Evolutionary conservation across 2,329 filamentous ascomycete genomes (phyloP).

Genomic region (Hortaea werneckii): DNA sequence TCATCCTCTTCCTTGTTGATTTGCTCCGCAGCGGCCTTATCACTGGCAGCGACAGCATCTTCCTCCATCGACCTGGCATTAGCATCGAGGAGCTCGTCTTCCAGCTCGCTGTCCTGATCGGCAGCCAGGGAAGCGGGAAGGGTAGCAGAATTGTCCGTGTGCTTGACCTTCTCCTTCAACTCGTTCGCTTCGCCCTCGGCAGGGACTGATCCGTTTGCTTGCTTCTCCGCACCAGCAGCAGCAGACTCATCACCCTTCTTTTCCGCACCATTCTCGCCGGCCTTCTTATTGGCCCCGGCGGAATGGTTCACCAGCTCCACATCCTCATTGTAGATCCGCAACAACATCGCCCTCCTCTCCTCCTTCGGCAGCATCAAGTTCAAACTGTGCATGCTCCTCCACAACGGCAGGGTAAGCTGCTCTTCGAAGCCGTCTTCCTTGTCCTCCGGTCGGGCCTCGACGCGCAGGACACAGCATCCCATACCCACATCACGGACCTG

Average conservation of each 20-base stretch:
- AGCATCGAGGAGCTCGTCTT: constrained; percentile 10
- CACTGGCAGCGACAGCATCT: constrained; percentile 31
- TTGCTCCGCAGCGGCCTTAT: constrained; percentile 29
- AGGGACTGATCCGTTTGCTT: constrained; percentile 8
- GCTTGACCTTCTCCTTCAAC: constrained; percentile 5
- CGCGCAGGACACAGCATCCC: constrained; percentile 82
- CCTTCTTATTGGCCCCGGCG: constrained; percentile 12
- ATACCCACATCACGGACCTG: constrained; percentile 68
- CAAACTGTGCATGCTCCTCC: constrained; percentile 83
- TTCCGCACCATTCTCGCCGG: not conserved
- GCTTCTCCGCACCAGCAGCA: constrained; percentile 7
- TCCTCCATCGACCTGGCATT: constrained; percentile 22
- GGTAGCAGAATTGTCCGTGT: constrained; percentile 9
- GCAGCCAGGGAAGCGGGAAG: constrained; percentile 2
- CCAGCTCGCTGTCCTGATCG: constrained; percentile 4
- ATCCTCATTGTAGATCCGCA: constrained; percentile 83
- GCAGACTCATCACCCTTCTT: not conserved
- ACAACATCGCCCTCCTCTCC: constrained; percentile 79
- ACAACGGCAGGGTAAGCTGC: constrained; percentile 79
- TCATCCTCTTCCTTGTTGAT: constrained; percentile 30
- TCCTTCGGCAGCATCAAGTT: constrained; percentile 99
- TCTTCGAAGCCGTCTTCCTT: constrained; percentile 48
- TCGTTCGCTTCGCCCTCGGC: constrained; percentile 12
- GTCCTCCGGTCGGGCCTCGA: constrained; percentile 35
- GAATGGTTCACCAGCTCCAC: constrained; percentile 66